Evolutionary conservation across 495 filamentous ascomycete genomes (phyloP).

Genomic region (Neurospora tetrasperma): DNA sequence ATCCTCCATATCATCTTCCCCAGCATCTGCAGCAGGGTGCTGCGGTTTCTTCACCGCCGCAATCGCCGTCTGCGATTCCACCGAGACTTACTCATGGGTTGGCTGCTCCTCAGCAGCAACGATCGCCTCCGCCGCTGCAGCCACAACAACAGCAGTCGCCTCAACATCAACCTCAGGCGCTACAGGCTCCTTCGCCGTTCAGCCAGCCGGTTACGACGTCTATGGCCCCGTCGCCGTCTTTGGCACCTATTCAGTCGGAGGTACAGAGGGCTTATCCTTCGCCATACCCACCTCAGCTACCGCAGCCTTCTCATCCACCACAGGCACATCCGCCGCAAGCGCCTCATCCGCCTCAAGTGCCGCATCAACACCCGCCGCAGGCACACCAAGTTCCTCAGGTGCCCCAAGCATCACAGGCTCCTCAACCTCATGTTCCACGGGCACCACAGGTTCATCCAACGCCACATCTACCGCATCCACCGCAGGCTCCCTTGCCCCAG

Average conservation of each 20-base stretch:
- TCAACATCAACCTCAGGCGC: constrained; percentile 7
- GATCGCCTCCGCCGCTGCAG: constrained; percentile 5
- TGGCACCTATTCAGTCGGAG: constrained; percentile 9
- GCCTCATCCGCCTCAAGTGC: constrained; percentile 10
- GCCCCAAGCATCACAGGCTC: constrained; percentile 9
- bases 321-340: constrained; percentile 26
- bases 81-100: constrained; percentile 11
- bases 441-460: not conserved
- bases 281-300: constrained; percentile 15
- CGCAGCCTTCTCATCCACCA: not conserved
- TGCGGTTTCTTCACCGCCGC: constrained; percentile 14
- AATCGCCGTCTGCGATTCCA: constrained; percentile 13
- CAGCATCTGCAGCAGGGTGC: constrained; percentile 9
- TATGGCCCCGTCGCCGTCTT: constrained; percentile 3
- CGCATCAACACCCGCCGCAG: not conserved
- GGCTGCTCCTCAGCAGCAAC: constrained; percentile 18
- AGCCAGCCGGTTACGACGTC: constrained; percentile 9
- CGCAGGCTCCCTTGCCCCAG: constrained; percentile 9
- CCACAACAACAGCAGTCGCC: constrained; percentile 2
- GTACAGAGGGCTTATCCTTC: constrained; percentile 26
- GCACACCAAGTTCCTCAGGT: constrained; percentile 9
- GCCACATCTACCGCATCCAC: not conserved
- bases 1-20: constrained; percentile 5
- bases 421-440: not conserved
- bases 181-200: constrained; percentile 21